Evolutionary conservation across 805 yeast genomes (phyloP), one percentile per base, ranked within the genome.

Genomic region (Myxozyma vanderwaltii): DNA sequence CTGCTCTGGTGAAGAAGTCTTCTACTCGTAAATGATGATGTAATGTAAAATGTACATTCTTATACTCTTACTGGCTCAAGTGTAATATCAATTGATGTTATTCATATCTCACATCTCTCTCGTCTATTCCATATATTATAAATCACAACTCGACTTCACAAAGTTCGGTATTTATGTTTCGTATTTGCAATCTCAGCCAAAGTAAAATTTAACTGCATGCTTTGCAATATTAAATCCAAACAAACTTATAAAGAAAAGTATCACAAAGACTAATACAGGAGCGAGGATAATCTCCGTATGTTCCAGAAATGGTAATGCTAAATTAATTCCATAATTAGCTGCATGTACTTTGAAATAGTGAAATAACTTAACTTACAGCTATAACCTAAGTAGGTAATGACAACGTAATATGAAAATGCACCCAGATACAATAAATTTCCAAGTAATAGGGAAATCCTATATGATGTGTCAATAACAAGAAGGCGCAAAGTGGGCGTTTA

Each of bases 301-400:
- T 72, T 74, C 85, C 77, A 82, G 77, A 70, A 77, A 88, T 63
- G 84, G 91, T 71, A 87, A 78, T 49, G 70, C 71, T 67, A 24
- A 15, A 13, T 2, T n/a, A 15, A 19, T n/a, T 38, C 10, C 21
- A n/a, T 15, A 21, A n/a, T 13, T n/a, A 38, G 5, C 38, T 35
- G 3, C 38, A 17, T 2, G n/a, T 3, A 2, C 13, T 13, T 17
- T 35, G 13, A 17, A 35, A 13, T 3, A 35, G n/a, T 13, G 13
- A 33, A 13, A 38, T 13, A 17, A 15, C 17, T 38, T 5, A 15
- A 38, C 21, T 6, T 38, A 60, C 89, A 77, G 77, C 89, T 81
- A 75, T 88, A 91, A n/a, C 97, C 97, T 68, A 90, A 84, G 71
- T 91, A 91, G 1, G 96, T 86, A 53, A 91, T 81, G 54, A 88